Percentiles rank a stretch among this genome's conserved stretches.
Evolutionary conservation across 192 early-diverging fungal genomes (phyloP).

Genomic region (Backusella mclennaniae): DNA sequence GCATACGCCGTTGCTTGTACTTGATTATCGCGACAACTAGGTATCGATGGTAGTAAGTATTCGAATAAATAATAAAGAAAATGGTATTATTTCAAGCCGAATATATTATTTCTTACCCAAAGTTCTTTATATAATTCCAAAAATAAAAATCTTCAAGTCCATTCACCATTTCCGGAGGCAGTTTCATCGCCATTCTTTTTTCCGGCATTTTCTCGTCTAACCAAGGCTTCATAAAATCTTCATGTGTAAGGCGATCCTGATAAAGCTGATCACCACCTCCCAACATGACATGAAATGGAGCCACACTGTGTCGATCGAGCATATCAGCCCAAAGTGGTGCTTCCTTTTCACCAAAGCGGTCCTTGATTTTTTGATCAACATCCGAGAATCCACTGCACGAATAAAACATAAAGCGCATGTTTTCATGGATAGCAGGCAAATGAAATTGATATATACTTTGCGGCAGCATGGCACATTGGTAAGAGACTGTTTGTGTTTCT

Average conservation of each 20-base stretch:
- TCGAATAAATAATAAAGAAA: conserved; percentile 42
- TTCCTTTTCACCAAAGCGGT: conserved; percentile 30
- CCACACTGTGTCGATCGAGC: conserved; percentile 49
- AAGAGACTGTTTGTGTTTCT: conserved; percentile 41
- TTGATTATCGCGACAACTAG: conserved; percentile 21
- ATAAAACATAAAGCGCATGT: conserved; percentile 66
- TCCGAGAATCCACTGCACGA: conserved; percentile 69
- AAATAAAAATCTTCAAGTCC: conserved; percentile 30
- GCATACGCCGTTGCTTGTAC: conserved; percentile 32
- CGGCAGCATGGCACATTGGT: conserved; percentile 24
- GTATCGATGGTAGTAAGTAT: background rate
- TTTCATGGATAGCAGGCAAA: conserved; percentile 40
- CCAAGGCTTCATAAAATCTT: conserved; percentile 30
- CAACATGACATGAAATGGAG: conserved; percentile 66
- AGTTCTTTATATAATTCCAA: conserved; percentile 24
- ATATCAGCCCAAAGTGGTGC: conserved; percentile 65
- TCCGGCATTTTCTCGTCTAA: conserved; percentile 11
- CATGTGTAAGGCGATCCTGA: conserved; percentile 24
- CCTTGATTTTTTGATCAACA: conserved; percentile 14
- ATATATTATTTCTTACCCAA: conserved; percentile 12
- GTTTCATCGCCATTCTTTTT: conserved; percentile 14
- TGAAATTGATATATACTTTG: conserved; percentile 30
- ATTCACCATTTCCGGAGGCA: conserved; percentile 6
- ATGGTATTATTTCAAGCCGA: background rate
- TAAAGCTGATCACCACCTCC: conserved; percentile 76